These are phyloP conservation scores for Penicillium subrubescens DNA, from an alignment of 495 filamentous ascomycete genomes.

Conservation along the genomic window DNA sequence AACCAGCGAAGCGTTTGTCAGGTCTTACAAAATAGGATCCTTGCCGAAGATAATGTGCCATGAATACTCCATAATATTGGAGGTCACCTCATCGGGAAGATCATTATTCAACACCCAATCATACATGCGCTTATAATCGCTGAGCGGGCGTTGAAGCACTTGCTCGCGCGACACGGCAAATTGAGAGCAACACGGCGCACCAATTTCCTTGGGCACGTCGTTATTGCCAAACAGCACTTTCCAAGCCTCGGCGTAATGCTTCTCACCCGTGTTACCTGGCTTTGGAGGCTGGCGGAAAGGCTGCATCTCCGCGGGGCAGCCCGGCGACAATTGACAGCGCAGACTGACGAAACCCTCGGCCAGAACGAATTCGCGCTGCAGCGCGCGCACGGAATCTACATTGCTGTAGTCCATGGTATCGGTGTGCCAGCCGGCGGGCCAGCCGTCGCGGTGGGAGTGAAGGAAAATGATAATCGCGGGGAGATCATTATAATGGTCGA, in stretches of 20 bases:
- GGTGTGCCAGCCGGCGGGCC: slow-evolving; percentile 48
- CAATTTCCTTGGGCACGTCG: slow-evolving; percentile 51
- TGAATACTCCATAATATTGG: slow-evolving; percentile 53
- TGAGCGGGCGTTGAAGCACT: slow-evolving; percentile 48
- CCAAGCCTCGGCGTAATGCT: slow-evolving; percentile 47
- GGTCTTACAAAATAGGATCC: slow-evolving; percentile 52
- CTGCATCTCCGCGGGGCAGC: slow-evolving; percentile 44
- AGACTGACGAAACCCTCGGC: slow-evolving; percentile 45
- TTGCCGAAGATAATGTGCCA: slow-evolving; percentile 61
- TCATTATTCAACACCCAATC: slow-evolving; percentile 60
- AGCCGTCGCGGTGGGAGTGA: slow-evolving; percentile 45
- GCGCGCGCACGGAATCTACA: slow-evolving; percentile 42
- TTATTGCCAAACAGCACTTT: slow-evolving; percentile 44
- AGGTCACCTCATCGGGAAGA: slow-evolving; percentile 46
- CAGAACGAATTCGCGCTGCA: slow-evolving; percentile 39
- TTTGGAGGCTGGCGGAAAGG: slow-evolving; percentile 48
- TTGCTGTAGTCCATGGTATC: slow-evolving; percentile 49
- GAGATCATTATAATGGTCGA: slow-evolving; percentile 51
- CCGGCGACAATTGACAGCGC: slow-evolving; percentile 44
- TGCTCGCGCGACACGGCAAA: slow-evolving; percentile 64
- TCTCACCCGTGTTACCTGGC: slow-evolving; percentile 52
- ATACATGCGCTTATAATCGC: slow-evolving; percentile 59
- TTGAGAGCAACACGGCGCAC: slow-evolving; percentile 65
- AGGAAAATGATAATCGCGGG: slow-evolving; percentile 45
- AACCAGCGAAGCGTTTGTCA: not conserved